Percentiles rank a stretch among this genome's conserved stretches.
phyloP scores from a whole-genome alignment of 768 basidiomycete species.

The Suillus placidus region DNA sequence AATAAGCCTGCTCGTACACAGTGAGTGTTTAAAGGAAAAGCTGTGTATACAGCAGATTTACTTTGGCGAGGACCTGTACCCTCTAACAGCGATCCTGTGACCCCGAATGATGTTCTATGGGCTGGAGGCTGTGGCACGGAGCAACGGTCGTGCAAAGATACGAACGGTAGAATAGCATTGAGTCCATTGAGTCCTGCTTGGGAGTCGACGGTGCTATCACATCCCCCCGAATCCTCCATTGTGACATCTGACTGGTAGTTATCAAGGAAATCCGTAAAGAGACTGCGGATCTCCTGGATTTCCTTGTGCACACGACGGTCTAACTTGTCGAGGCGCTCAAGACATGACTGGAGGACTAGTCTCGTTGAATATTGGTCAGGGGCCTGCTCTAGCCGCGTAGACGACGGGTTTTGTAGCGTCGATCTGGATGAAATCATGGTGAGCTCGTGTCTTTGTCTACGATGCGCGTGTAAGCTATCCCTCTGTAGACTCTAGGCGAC shows the following conservation, averaged over 20 bases:
- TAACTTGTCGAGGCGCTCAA: neutral
- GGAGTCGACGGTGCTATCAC: neutral
- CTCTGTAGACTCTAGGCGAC: neutral
- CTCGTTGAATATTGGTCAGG: neutral
- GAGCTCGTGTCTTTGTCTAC: neutral
- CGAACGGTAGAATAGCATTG: neutral
- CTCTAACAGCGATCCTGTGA: neutral
- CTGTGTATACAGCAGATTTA: neutral
- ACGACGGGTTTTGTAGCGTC: neutral
- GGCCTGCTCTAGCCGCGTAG: neutral
- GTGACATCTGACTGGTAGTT: neutral
- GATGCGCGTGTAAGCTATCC: neutral
- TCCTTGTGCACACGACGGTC: neutral
- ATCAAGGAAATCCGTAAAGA: neutral
- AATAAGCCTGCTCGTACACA: neutral
- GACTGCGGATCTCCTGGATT: neutral
- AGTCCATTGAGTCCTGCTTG: neutral
- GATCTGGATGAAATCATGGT: neutral
- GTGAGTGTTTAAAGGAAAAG: neutral
- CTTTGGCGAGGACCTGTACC: neutral
- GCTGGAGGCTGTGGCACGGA: neutral
- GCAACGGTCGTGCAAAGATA: no score
- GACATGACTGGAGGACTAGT: neutral
- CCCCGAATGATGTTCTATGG: neutral
- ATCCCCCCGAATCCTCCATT: neutral